A percentile compares a stretch with the other conserved stretches of the same genome.
Evolutionary conservation across 257 asterid species (phyloP).

Genomic region (Linaria vulgaris): DNA sequence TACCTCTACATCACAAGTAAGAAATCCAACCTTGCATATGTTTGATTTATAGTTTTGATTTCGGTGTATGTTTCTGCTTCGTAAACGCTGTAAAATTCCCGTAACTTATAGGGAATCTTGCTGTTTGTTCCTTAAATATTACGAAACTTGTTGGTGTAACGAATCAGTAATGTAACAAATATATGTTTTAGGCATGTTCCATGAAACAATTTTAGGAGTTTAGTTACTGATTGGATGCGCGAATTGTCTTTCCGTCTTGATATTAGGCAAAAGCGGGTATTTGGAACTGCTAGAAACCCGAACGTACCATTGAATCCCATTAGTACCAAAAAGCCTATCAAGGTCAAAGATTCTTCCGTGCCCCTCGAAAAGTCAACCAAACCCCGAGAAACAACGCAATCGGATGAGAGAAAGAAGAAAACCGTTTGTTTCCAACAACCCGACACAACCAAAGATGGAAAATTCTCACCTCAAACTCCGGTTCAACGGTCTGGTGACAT

Average conservation of each 20-base stretch:
- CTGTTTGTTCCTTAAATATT: too few species aligned
- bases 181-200: too few species aligned
- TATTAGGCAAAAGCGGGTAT: slow-evolving; percentile 52
- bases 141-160: too few species aligned
- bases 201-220: too few species aligned
- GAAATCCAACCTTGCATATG: neutral
- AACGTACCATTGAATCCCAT: slow-evolving; percentile 40
- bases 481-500: slow-evolving; percentile 22
- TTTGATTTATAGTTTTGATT: too few species aligned
- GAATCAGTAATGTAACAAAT: too few species aligned
- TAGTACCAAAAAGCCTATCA: slow-evolving; percentile 38
- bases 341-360: slow-evolving; percentile 29
- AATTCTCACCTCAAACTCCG: slow-evolving; percentile 50
- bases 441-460: neutral
- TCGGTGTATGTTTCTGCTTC: too few species aligned
- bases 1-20: slow-evolving; percentile 41
- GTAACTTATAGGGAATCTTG: too few species aligned
- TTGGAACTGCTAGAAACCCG: slow-evolving; percentile 56
- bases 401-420: slow-evolving; percentile 32
- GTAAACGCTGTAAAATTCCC: too few species aligned
- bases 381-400: slow-evolving; percentile 26
- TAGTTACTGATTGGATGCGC: neutral
- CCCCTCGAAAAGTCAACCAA: slow-evolving; percentile 32
- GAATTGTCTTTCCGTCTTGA: neutral
- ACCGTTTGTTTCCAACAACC: slow-evolving; percentile 45